A percentile compares a stretch with the other conserved stretches of the same genome.
These are phyloP conservation scores for Chlamydomonas schloesseri DNA, from an alignment of 139 green algal genomes.

Conservation along the genomic window DNA sequence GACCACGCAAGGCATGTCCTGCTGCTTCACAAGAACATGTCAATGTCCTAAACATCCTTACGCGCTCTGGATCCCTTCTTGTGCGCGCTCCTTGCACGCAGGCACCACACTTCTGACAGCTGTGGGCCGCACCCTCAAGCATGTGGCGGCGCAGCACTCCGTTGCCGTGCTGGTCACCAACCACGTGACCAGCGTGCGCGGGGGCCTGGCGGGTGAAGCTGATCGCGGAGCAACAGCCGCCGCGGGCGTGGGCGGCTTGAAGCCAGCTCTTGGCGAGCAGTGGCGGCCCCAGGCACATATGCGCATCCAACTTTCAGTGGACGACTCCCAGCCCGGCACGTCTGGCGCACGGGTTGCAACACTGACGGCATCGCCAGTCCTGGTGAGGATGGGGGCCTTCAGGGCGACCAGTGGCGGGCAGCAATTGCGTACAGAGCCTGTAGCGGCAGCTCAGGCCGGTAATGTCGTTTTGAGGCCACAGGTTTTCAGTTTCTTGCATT, in stretches of 20 bases:
- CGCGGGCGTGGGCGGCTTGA: constrained; percentile 1
- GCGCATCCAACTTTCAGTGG: constrained; percentile 47
- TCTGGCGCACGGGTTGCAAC: background rate
- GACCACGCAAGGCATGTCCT: too few relatives aligned
- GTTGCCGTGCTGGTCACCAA: constrained; percentile 68
- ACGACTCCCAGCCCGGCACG: background rate
- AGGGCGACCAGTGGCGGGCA: too few relatives aligned
- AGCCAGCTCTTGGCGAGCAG: constrained; percentile 70
- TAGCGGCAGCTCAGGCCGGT: too few relatives aligned
- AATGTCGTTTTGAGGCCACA: too few relatives aligned
- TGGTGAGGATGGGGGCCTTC: background rate
- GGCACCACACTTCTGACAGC: constrained; percentile 57
- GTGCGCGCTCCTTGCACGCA: too few relatives aligned
- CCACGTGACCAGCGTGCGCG: constrained; percentile 51
- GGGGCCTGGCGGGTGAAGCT: background rate
- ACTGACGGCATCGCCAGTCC: constrained; percentile 5
- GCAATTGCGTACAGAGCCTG: too few relatives aligned
- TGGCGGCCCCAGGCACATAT: constrained; percentile 58
- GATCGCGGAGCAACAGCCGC: background rate
- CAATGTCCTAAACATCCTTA: too few relatives aligned
- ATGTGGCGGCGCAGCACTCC: constrained; percentile 36
- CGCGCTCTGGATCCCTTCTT: too few relatives aligned
- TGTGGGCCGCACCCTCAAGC: constrained; percentile 41
- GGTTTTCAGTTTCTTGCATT: too few relatives aligned
- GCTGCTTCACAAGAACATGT: too few relatives aligned